These are phyloP conservation scores for Arbutus unedo DNA, from an alignment of 148 eudicot genomes.

Conservation along the genomic window DNA sequence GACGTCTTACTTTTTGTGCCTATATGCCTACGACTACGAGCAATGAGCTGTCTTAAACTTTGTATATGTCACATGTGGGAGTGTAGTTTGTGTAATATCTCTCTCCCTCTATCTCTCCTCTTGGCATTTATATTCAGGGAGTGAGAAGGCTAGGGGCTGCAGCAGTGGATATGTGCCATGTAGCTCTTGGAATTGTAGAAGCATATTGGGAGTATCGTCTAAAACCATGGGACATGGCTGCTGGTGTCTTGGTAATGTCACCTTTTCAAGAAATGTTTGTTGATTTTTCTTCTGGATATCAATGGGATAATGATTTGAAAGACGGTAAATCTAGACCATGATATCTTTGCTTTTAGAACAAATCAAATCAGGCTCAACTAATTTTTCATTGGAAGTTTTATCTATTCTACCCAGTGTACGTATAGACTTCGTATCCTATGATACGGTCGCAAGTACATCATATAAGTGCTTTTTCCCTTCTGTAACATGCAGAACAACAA, in stretches of 20 bases:
- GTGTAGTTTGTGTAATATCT: neutral
- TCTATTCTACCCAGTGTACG: neutral
- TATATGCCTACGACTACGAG: neutral
- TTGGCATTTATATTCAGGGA: conserved; percentile 47
- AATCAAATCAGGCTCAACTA: neutral
- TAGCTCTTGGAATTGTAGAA: conserved; percentile 90
- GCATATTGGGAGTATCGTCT: conserved; percentile 97
- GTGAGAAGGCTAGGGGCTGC: conserved; percentile 99
- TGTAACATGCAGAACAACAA: neutral
- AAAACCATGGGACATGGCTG: conserved; percentile 99
- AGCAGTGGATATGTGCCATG: conserved; percentile 99
- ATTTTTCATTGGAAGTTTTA: neutral
- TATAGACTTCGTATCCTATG: neutral
- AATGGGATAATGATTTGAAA: neutral
- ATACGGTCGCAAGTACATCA: neutral
- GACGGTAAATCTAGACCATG: neutral
- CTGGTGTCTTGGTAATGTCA: conserved; percentile 88
- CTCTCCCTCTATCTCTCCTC: neutral
- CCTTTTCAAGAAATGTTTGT: neutral
- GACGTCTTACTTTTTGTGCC: neutral
- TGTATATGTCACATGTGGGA: neutral
- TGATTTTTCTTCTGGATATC: conserved; percentile 4
- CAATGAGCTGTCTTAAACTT: neutral
- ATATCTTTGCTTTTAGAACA: conserved; percentile 6
- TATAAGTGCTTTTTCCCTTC: neutral